Evolutionary conservation across 1,284 basidiomycete genomes (phyloP), one percentile per base, ranked within the genome.

Genomic region (Ceratorhiza oryzae-sativae): DNA sequence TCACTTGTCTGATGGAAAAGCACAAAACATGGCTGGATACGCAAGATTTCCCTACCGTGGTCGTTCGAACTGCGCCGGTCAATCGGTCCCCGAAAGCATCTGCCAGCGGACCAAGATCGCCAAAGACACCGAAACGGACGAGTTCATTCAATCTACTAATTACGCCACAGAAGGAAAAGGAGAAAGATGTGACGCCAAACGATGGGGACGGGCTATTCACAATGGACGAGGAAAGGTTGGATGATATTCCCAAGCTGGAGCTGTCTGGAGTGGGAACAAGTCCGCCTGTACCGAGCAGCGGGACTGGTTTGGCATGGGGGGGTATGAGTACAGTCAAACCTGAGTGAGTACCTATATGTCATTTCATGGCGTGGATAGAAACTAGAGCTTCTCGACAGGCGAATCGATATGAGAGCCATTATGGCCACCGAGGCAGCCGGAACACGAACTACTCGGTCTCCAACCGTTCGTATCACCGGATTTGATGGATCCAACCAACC

Each of bases 341-440:
- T 12, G 71, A 59, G 61, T 63, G 56, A 41, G 59, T 60, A 27
- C 23, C 48, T 10, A 34, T 34, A 13, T 18, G 20, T 41, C 58
- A 4, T 30, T 5, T 51, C 27, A 18, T 42, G 23, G 71, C 76
- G 15, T 75, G 77, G 76, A 80, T 79, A 62, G 15, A 27, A 79
- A 81, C 86, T 86, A 78, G 75, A 85, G 83, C 1, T 27, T 62
- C 45, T 60, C 20, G 32, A 67, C 75, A 93, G 90, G 32, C 53
- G 67, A 45, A 86, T 89, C 9, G 93, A 97, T 77, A 88, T 97
- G 84, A 90, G 92, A 76, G 83, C 87, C 23, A 89, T 98, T 74
- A 94, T 97, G 87, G 93, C 91, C 0, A 92, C 94, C 78, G 87
- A 88, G 0, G 86, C 87, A 49, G 81, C 72, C 30, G 45, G 49